Base-by-base conservation (phyloP, 345 rosid genomes). In the Pistacia vera region DNA sequence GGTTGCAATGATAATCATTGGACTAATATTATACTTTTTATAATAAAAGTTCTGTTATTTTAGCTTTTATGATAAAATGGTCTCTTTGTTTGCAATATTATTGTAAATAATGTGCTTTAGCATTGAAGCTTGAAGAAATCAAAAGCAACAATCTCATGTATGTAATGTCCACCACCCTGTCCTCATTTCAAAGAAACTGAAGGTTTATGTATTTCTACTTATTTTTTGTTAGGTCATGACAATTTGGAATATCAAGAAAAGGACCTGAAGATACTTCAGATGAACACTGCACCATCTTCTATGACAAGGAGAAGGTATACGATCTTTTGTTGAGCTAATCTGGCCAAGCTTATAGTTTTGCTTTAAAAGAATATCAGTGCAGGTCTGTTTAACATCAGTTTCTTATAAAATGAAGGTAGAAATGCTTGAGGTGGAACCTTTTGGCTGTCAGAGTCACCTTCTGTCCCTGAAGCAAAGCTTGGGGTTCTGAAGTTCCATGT, bases 391-490 rank as follows among this genome's bases (percentile, higher is more conserved):
- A 63, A 30, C 66, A 33, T 55, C 46, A 5, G 75, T 73, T 75
- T 73, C 63, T 76, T 76, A 41, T 81, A 59, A 33, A 81, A 77
- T 86, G 85, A 88, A 96, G 99, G 99, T 96, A 77, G 99, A 92
- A 84, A 79, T 92, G 70, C 79, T 93, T 73, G 99, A 84, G 98
- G 98, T 46, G 99, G 99, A 78, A 96, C 99, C 8, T 96, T 96
- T 87, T 96, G 99, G 99, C 75, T 96, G 82, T 96, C 99, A 0
- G 99, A 93, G 78, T 92, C 99, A 17, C 99, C 99, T 76, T 96
- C 99, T 62, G 98, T 96, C 75, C 93, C 98, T 56, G 99, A 80
- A 96, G 97, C 86, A 87, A 72, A n/a, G 82, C 99, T 6, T 96
- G 99, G 99, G 97, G 97, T 77, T 90, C 97, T 7, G 83, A 54